These are phyloP conservation scores for Penicillium sp. DNA, from an alignment of 2,329 filamentous ascomycete species.

Conservation along the genomic window DNA sequence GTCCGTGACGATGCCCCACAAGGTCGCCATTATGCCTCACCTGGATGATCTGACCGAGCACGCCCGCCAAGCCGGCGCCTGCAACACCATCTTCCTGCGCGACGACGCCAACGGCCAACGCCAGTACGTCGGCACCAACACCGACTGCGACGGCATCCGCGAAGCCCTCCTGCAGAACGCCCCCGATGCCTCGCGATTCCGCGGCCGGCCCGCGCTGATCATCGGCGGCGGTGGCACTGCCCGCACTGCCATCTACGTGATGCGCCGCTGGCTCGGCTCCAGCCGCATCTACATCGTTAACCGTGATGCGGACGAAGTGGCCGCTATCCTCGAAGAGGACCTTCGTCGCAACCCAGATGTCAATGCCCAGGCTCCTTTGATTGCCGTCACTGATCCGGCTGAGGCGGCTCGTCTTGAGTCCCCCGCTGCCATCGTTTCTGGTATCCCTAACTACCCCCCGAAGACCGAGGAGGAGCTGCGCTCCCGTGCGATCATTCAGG, in stretches of 20 bases:
- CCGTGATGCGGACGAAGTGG: slow-evolving; percentile 67
- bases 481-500: slow-evolving; percentile 55
- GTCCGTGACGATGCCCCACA: slow-evolving; percentile 82
- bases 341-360: slow-evolving; percentile 55
- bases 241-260: slow-evolving; percentile 74
- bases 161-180: slow-evolving; percentile 67
- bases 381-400: slow-evolving; percentile 62
- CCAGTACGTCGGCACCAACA: slow-evolving; percentile 72
- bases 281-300: slow-evolving; percentile 75
- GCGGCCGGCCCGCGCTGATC: slow-evolving; percentile 66
- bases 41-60: slow-evolving; percentile 74
- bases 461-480: slow-evolving; percentile 62
- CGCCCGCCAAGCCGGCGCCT: slow-evolving; percentile 71
- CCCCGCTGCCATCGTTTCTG: slow-evolving; percentile 70
- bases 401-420: slow-evolving; percentile 61
- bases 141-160: slow-evolving; percentile 75
- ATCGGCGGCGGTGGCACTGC: slow-evolving; percentile 78
- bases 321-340: slow-evolving; percentile 64
- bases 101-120: slow-evolving; percentile 46
- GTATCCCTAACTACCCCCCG: slow-evolving; percentile 76
- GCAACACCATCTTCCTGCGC: slow-evolving; percentile 75
- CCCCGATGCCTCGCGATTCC: slow-evolving; percentile 29
- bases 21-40: slow-evolving; percentile 72
- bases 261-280: slow-evolving; percentile 69
- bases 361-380: slow-evolving; percentile 47